Conservation (phyloP, 1,139 yeast genomes). For the Kodamaea derodonti region DNA sequence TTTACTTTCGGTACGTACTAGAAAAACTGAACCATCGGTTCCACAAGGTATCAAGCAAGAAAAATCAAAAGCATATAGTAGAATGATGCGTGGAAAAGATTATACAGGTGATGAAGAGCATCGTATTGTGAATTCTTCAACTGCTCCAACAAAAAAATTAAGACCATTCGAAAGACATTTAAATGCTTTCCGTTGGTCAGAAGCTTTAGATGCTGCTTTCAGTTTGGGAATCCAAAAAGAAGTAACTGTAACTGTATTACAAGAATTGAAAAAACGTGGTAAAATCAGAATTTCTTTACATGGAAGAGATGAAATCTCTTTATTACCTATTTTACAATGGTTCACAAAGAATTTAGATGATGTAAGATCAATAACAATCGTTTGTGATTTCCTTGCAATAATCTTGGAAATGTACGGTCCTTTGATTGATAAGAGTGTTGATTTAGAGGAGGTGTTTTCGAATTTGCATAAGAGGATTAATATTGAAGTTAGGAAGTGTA, state of each 20-base stretch:
- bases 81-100: slow-evolving; percentile 89
- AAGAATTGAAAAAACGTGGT: slow-evolving; percentile 83
- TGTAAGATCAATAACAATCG: slow-evolving; percentile 66
- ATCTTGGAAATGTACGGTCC: slow-evolving; percentile 76
- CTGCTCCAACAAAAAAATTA: slow-evolving; percentile 49
- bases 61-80: slow-evolving; percentile 54
- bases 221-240: slow-evolving; percentile 75
- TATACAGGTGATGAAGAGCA: slow-evolving; percentile 88
- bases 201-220: slow-evolving; percentile 86
- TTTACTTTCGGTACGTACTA: slow-evolving; percentile 79
- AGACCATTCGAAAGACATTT: slow-evolving; percentile 80
- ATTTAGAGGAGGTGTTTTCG: slow-evolving; percentile 66
- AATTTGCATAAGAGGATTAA: slow-evolving; percentile 59
- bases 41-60: slow-evolving; percentile 46
- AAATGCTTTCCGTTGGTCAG: slow-evolving; percentile 87
- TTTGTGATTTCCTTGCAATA: slow-evolving; percentile 82
- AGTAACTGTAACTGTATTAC: slow-evolving; percentile 72
- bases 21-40: slow-evolving; percentile 64
- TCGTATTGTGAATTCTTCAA: slow-evolving; percentile 56
- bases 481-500: slow-evolving; percentile 70
- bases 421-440: slow-evolving; percentile 70
- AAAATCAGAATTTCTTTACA: slow-evolving; percentile 74
- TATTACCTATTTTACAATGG: slow-evolving; percentile 88
- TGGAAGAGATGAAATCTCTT: slow-evolving; percentile 79
- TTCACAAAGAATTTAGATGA: slow-evolving; percentile 73